A percentile compares a stretch with the other conserved stretches of the same genome.
Evolutionary conservation across 2,329 filamentous ascomycete genomes (phyloP).

Genomic region (Hirsutella rhossiliensis): DNA sequence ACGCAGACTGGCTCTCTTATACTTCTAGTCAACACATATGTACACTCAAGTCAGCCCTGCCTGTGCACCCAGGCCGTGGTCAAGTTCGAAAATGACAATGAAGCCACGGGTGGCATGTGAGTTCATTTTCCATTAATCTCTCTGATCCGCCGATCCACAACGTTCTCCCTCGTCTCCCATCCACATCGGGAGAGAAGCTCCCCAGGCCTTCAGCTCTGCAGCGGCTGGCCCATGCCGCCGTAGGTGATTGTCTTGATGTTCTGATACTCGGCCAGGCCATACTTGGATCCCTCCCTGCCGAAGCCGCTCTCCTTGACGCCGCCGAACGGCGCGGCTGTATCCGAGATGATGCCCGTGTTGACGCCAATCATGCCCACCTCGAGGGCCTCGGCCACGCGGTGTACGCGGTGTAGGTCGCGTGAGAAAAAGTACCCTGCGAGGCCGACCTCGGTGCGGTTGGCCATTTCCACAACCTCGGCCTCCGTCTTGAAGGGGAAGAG

Average conservation of each 20-base stretch:
- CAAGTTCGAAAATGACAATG: too few species aligned
- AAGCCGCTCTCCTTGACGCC: constrained; percentile 77
- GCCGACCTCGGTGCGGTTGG: constrained; percentile 75
- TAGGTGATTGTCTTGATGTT: constrained; percentile 53
- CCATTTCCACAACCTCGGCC: constrained; percentile 72
- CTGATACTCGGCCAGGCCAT: constrained; percentile 67
- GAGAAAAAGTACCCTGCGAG: constrained; percentile 93
- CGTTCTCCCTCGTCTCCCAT: too few species aligned
- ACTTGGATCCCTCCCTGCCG: constrained; percentile 65
- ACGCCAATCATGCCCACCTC: constrained; percentile 84
- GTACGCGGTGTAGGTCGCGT: constrained; percentile 44
- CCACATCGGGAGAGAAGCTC: neutral
- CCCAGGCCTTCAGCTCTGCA: constrained; percentile 26
- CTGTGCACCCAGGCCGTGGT: too few species aligned
- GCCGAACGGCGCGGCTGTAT: constrained; percentile 53
- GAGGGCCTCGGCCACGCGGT: constrained; percentile 53
- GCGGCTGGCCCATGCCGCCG: constrained; percentile 42
- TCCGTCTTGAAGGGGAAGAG: constrained; percentile 84
- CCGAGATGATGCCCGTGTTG: constrained; percentile 59
- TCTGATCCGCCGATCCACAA: too few species aligned
- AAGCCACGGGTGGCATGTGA: too few species aligned
- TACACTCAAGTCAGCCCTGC: too few species aligned
- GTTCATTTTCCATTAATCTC: too few species aligned
- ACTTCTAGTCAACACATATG: too few species aligned
- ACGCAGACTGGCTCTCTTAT: too few species aligned